Conservation (phyloP, 768 basidiomycete genomes). For the Cystofilobasidium macerans region DNA sequence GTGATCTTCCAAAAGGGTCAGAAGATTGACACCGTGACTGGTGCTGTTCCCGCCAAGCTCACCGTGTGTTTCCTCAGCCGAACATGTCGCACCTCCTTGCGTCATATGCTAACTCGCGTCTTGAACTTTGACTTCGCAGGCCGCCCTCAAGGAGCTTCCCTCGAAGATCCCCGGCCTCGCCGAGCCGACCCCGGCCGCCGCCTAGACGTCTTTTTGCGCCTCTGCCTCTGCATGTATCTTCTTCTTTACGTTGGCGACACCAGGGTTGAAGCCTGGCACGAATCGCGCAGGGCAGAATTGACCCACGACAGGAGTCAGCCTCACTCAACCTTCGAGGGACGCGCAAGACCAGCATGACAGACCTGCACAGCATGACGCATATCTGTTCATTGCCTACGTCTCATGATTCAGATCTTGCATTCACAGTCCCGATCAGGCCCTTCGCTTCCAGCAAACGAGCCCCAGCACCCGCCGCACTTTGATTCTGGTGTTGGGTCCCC, state of each 20-base stretch:
- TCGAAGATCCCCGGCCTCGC: constrained; percentile 14
- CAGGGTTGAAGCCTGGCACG: no score
- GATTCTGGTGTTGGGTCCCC: neutral
- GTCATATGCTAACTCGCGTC: neutral
- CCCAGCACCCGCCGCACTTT: constrained; percentile 16
- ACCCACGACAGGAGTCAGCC: no score
- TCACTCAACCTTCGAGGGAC: no score
- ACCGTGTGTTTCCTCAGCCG: constrained; percentile 7
- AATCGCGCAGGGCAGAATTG: no score
- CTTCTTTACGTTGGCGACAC: no score
- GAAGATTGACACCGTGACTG: constrained; percentile 36
- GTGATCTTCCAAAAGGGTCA: constrained; percentile 38
- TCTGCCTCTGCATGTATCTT: no score
- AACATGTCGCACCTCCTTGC: no score
- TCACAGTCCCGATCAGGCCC: no score
- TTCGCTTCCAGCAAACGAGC: constrained; percentile 21
- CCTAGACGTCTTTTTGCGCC: neutral
- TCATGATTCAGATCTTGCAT: no score
- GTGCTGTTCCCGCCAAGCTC: constrained; percentile 31
- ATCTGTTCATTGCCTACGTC: no score
- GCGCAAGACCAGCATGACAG: no score
- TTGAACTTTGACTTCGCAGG: neutral
- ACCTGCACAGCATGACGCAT: no score
- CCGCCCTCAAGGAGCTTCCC: constrained; percentile 17
- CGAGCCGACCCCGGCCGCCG: constrained; percentile 11